Evolutionary conservation across 192 early-diverging fungal genomes (phyloP).

Genomic region (Coemansia sp.): DNA sequence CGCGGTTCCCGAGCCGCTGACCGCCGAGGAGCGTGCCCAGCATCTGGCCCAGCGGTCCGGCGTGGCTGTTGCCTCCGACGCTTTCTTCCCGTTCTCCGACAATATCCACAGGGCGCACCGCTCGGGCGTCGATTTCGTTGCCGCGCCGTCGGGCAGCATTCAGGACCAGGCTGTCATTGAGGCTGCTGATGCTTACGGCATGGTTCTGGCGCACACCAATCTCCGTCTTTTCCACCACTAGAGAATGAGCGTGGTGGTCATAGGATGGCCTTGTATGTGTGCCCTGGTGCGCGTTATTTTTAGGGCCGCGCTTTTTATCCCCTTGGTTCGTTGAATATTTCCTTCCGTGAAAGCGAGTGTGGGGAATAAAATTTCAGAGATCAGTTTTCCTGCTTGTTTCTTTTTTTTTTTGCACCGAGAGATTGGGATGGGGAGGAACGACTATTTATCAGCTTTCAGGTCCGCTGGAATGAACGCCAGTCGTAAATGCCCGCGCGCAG

Average conservation of each 20-base stretch:
- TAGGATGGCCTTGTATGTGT: no score
- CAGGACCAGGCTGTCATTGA: constrained; percentile 84
- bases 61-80: constrained; percentile 91
- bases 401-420: no score
- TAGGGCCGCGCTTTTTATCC: no score
- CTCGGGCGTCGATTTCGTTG: constrained; percentile 85
- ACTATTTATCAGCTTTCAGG: no score
- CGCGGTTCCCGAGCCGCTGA: constrained; percentile 74
- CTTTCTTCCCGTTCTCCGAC: constrained; percentile 99
- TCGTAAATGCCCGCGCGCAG: no score
- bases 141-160: constrained; percentile 89
- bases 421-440: no score
- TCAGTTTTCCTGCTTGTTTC: no score
- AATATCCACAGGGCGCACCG: constrained; percentile 84
- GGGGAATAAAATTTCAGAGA: no score
- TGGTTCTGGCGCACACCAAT: constrained; percentile 84
- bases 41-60: constrained; percentile 70
- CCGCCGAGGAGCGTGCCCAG: constrained; percentile 73
- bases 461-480: no score
- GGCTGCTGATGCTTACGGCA: constrained; percentile 76
- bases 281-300: no score
- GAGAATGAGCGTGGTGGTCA: background rate
- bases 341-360: no score
- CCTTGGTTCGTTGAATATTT: no score
- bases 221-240: constrained; percentile 97